Conservation (phyloP, 495 filamentous ascomycete genomes). For the Aspergillus bridgeri region DNA sequence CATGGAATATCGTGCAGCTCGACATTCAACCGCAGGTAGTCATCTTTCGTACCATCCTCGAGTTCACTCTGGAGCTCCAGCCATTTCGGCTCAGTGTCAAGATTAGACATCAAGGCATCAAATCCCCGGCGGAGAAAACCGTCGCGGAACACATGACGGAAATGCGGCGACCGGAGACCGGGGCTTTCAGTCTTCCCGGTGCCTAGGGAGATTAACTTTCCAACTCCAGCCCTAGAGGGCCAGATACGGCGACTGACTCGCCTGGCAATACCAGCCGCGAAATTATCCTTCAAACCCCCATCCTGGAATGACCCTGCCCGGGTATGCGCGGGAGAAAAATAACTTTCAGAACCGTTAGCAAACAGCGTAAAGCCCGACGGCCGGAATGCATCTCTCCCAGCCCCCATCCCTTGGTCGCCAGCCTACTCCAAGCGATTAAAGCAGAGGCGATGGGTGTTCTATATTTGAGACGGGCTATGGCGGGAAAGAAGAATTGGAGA, state of each 20-base stretch:
- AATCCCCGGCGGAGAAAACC: slow-evolving; percentile 22
- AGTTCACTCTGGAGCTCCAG: slow-evolving; percentile 12
- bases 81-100: slow-evolving; percentile 21
- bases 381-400: background rate
- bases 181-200: slow-evolving; percentile 9
- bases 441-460: no score
- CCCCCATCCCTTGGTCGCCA: background rate
- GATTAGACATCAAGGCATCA: slow-evolving; percentile 23
- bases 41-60: background rate
- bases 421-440: background rate
- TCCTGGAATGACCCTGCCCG: slow-evolving; percentile 23
- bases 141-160: slow-evolving; percentile 21
- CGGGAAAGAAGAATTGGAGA: background rate
- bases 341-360: slow-evolving; percentile 4
- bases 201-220: slow-evolving; percentile 18
- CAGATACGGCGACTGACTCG: slow-evolving; percentile 19
- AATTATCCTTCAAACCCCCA: slow-evolving; percentile 24
- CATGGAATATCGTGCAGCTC: slow-evolving; percentile 12
- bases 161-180: slow-evolving; percentile 10
- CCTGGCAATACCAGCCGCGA: slow-evolving; percentile 19
- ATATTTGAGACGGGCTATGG: no score
- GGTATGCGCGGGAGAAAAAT: slow-evolving; percentile 20
- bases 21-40: slow-evolving; percentile 16
- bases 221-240: slow-evolving; percentile 9
- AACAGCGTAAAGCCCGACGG: background rate